These are phyloP conservation scores for Senna tora DNA, from an alignment of 306 rosid species.

Conservation along the genomic window DNA sequence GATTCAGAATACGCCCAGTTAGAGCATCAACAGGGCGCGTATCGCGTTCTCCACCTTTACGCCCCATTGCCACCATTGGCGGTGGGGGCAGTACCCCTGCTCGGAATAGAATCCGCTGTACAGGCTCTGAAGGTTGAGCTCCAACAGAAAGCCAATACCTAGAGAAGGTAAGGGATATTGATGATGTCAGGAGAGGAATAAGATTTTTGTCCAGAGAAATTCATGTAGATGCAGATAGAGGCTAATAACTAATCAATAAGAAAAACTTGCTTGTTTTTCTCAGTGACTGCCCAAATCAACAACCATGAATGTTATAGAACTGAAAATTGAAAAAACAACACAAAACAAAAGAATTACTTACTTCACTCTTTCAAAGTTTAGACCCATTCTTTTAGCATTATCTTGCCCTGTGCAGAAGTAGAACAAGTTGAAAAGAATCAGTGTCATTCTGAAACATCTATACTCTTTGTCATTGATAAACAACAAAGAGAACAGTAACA, in stretches of 20 bases:
- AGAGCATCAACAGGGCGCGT: conserved; percentile 67
- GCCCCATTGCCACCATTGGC: conserved; percentile 85
- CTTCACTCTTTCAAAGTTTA: conserved; percentile 91
- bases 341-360: conserved; percentile 42
- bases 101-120: conserved; percentile 81
- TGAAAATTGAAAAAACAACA: neutral
- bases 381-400: conserved; percentile 89
- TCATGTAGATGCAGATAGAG: neutral
- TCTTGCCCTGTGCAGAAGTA: conserved; percentile 70
- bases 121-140: conserved; percentile 93
- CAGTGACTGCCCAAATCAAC: neutral
- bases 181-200: neutral
- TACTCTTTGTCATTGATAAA: conserved; percentile 16
- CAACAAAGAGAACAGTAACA: conserved; percentile 1
- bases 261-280: neutral
- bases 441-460: conserved; percentile 28
- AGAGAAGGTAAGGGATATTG: conserved; percentile 16
- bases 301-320: neutral
- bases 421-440: conserved; percentile 31
- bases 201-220: conserved; percentile 28
- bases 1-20: conserved; percentile 58
- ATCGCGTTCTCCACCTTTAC: conserved; percentile 81
- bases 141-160: conserved; percentile 99
- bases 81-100: conserved; percentile 89
- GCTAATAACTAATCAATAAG: neutral